phyloP scores from a whole-genome alignment of 2,329 filamentous ascomycete genomes.

The Trichoderma atrobrunneum region DNA sequence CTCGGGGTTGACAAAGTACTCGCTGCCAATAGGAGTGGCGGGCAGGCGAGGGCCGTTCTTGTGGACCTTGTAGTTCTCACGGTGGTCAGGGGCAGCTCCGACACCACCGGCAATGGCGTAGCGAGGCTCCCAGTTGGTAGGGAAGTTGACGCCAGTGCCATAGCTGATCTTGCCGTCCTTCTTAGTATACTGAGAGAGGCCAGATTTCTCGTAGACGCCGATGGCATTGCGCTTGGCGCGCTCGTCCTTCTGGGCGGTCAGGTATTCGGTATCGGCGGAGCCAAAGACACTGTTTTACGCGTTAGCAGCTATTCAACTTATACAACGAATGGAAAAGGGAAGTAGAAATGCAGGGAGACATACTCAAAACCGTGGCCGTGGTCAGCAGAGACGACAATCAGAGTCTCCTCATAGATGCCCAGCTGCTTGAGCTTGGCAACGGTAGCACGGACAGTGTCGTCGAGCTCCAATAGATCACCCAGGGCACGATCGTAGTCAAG shows the following conservation, averaged over 20 bases:
- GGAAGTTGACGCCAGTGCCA: constrained; percentile 72
- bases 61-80: constrained; percentile 74
- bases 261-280: constrained; percentile 75
- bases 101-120: constrained; percentile 76
- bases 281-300: constrained; percentile 60
- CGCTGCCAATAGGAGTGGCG: constrained; percentile 51
- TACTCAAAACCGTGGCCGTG: constrained; percentile 83
- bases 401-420: constrained; percentile 68
- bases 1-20: constrained; percentile 65
- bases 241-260: constrained; percentile 61
- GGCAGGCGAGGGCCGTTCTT: constrained; percentile 62
- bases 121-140: constrained; percentile 78
- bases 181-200: constrained; percentile 70
- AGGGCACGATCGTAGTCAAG: constrained; percentile 84
- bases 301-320: constrained; percentile 5
- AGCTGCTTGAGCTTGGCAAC: constrained; percentile 66
- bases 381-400: constrained; percentile 79
- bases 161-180: constrained; percentile 60
- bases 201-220: constrained; percentile 70
- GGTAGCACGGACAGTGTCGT: constrained; percentile 77
- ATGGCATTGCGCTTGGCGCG: constrained; percentile 74
- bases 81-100: constrained; percentile 68
- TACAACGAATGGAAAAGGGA: background rate
- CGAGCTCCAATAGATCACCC: constrained; percentile 79
- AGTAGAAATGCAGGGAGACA: constrained; percentile 20